These are phyloP conservation scores for Pythium apleroticum DNA, from an alignment of 352 stramenopile genomes.

Conservation along the genomic window DNA sequence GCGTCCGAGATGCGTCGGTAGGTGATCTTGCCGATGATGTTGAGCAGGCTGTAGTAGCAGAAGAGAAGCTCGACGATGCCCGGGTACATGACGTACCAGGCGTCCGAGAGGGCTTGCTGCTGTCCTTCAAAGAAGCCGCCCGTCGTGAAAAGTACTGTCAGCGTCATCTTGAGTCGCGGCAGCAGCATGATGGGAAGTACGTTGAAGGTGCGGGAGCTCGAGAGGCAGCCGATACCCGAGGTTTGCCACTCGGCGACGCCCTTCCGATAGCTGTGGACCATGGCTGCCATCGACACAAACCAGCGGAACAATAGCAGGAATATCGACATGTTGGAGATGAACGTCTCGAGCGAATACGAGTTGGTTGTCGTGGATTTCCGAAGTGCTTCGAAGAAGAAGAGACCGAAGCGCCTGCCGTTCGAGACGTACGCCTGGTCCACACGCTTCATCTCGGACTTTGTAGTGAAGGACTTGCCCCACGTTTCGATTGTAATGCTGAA, in stretches of 20 bases:
- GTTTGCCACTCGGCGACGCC: slow-evolving; percentile 22
- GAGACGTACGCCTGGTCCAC: slow-evolving; percentile 9
- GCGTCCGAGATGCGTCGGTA: too few species aligned
- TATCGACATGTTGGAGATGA: slow-evolving; percentile 39
- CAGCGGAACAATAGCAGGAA: slow-evolving; percentile 30
- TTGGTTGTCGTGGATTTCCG: slow-evolving; percentile 3
- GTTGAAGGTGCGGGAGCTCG: slow-evolving; percentile 22
- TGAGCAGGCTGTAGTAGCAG: slow-evolving; percentile 37
- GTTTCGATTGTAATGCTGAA: not conserved
- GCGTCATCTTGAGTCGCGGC: slow-evolving; percentile 19
- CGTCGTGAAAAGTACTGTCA: slow-evolving; percentile 26
- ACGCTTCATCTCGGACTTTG: not conserved
- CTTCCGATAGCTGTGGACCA: slow-evolving; percentile 23
- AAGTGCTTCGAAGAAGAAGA: slow-evolving; percentile 29
- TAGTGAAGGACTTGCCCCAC: slow-evolving; percentile 19
- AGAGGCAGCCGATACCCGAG: slow-evolving; percentile 21
- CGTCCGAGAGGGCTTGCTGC: slow-evolving; percentile 24
- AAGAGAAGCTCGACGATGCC: slow-evolving; percentile 28
- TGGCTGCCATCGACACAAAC: slow-evolving; percentile 20
- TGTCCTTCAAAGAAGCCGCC: slow-evolving; percentile 38
- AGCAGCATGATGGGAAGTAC: slow-evolving; percentile 22
- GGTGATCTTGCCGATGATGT: slow-evolving; percentile 27
- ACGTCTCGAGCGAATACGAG: slow-evolving; percentile 27
- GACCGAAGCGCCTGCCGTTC: slow-evolving; percentile 28
- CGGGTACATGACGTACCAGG: slow-evolving; percentile 43